Evolutionary conservation across 2,329 filamentous ascomycete genomes (phyloP), one percentile per base, ranked within the genome.

Genomic region (Aspergillus sp.): DNA sequence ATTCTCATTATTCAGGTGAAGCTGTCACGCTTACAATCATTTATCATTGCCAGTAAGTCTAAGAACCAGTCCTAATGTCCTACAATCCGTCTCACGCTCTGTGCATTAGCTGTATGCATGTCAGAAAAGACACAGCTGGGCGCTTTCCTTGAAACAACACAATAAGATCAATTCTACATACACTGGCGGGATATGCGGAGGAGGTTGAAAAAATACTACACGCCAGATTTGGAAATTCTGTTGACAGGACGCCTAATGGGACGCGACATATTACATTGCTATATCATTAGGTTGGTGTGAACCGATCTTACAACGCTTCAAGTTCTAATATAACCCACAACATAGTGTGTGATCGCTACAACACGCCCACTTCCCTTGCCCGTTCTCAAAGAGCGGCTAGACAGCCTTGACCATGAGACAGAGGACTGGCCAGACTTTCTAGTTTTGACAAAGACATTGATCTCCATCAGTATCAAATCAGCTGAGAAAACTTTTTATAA

Each of bases 401-500:
- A 70, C 0, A 62, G 57, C 4, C 49, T 67, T 0, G 53, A 50
- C 0, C 50, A 59, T 2, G 55, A 54, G 43, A 53, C 46, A 2
- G 61, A 68, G 22, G 60, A 69, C 23, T 65, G 65, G 30, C 59
- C 65, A 7, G 61, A 47, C 0, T 66, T 72, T 27, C 50, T 71
- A 0, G 55, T 55, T 3, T 61, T 60, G 1, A 70, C 67, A 1
- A 65, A 61, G 12, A 53, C 65, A 0, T 47, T 73, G 0, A 70
- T 73, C 3, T 66, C 63, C 0, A 69, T 63, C 0, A 67, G 70
- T 4, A 72, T 72, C 15, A 72, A 72, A 33, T 73, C 70, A 0
- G 70, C 70, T 0, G 55, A 60, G 2, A 73, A 72, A 41, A 68
- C 66, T 0, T 52, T 73, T 0, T 65, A 71, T 37, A n/a, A n/a